These are phyloP conservation scores for Globisporangium apiculatum DNA, from an alignment of 352 stramenopile genomes.

Conservation along the genomic window DNA sequence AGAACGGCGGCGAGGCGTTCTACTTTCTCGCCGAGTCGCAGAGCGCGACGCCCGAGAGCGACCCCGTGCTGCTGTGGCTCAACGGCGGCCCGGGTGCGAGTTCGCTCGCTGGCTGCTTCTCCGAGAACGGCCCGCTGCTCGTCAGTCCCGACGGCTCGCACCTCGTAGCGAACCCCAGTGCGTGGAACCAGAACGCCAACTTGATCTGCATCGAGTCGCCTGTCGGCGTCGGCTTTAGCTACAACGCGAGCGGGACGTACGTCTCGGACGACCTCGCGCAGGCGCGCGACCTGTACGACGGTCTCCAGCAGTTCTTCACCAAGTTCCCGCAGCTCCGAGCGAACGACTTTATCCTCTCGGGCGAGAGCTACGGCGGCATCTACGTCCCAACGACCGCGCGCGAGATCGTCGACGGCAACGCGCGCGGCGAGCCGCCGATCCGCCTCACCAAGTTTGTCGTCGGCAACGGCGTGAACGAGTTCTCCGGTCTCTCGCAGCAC, in stretches of 20 bases:
- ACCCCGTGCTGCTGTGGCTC: conserved; percentile 63
- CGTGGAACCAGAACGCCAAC: conserved; percentile 53
- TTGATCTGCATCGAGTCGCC: conserved; percentile 60
- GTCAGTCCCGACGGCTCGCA: conserved; percentile 42
- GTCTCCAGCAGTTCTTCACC: conserved; percentile 79
- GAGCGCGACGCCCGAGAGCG: conserved; percentile 20
- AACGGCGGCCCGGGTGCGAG: conserved; percentile 58
- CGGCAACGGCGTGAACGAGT: conserved; percentile 65
- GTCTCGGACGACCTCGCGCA: conserved; percentile 65
- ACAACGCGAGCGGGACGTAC: conserved; percentile 60
- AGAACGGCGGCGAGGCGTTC: conserved; percentile 50
- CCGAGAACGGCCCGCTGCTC: conserved; percentile 65
- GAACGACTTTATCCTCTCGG: conserved; percentile 79
- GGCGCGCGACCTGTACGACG: conserved; percentile 66
- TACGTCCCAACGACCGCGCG: conserved; percentile 65
- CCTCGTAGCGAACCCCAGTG: conserved; percentile 37
- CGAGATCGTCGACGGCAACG: conserved; percentile 49
- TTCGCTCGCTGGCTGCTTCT: conserved; percentile 54
- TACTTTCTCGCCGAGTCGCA: conserved; percentile 70
- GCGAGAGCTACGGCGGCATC: conserved; percentile 73
- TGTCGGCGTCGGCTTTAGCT: conserved; percentile 58
- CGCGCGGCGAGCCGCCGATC: conserved; percentile 24
- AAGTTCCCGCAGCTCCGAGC: conserved; percentile 78
- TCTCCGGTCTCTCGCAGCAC: conserved; percentile 41
- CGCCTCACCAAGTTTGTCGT: conserved; percentile 89